Evolutionary conservation across 163 green algal genomes (phyloP), one percentile per base, ranked within the genome.

Genomic region (Picocystis sp.): DNA sequence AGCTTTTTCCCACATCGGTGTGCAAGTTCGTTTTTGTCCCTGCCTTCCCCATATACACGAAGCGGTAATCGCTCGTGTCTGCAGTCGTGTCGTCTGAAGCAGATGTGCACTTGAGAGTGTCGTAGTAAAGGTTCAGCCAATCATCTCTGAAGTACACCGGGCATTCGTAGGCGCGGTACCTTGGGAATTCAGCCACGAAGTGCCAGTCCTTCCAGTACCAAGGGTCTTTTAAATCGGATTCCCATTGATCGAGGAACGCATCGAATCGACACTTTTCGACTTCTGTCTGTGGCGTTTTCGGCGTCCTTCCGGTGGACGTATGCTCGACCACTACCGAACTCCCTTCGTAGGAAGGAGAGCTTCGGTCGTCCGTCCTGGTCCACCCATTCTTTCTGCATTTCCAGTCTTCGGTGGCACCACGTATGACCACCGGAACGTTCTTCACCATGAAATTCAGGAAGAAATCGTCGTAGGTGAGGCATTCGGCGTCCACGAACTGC

Each of bases 141-240:
- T 96, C 88, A 10, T 93, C 76, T 0, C 17, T 3, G 62, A 95
- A 96, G 59, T 72, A 82, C 2, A 35, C 0, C 0, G 87, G 88
- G 2, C 58, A 66, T 0, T 29, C 12, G 64, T 95, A 96, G 0
- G 76, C 76, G 60, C 68, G 45, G 50, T 81, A 79, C 0, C 67
- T 17, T 9, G 82, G 70, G 46, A 78, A 81, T 52, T 89, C 72
- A 2, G 53, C 58, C 0, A 68, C 71, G 62, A 92, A 81, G 70
- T 95, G 87, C 77, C 78, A 96, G 68, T 96, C 87, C 58, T 96
- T 94, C 38, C 86, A 56, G 53, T 95, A 95, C 42, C 29, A 38
- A 38, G 29, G 29, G 8, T 38, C 29, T 38, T 38, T 38, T 38
- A 12, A 5, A 38, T 38, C 29, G 29, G 29, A 38, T 38, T 38